Percentiles rank a stretch among this genome's conserved stretches.
Evolutionary conservation across 2,329 filamentous ascomycete genomes (phyloP).

Genomic region (Fusarium sp.): DNA sequence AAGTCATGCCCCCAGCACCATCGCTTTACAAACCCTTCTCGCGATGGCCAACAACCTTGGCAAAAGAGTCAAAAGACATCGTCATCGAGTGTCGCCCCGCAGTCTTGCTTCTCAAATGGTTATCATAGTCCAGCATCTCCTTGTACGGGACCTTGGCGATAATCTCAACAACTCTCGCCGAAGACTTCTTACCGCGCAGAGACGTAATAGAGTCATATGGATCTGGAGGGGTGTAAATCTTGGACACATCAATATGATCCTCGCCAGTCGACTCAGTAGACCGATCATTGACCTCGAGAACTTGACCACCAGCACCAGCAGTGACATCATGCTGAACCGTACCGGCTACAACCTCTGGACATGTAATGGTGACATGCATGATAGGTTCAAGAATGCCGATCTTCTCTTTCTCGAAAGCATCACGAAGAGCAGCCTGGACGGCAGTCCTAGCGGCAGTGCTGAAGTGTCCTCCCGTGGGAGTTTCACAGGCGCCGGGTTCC

Average conservation of each 20-base stretch:
- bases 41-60: constrained; percentile 62
- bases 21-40: constrained; percentile 57
- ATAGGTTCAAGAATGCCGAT: constrained; percentile 89
- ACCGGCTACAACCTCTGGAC: constrained; percentile 83
- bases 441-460: constrained; percentile 69
- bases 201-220: constrained; percentile 75
- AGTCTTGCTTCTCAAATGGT: constrained; percentile 87
- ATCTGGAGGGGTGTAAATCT: constrained; percentile 88
- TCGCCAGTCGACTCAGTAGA: constrained; percentile 52
- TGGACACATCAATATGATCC: constrained; percentile 70
- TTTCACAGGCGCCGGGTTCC: constrained; percentile 60
- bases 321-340: constrained; percentile 84
- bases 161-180: constrained; percentile 68
- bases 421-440: constrained; percentile 74
- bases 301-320: constrained; percentile 74
- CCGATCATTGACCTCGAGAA: constrained; percentile 74
- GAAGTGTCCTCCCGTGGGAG: constrained; percentile 74
- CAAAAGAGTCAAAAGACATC: constrained; percentile 67
- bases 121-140: constrained; percentile 96
- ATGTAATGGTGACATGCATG: constrained; percentile 87
- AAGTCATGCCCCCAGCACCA: not conserved
- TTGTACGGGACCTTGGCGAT: constrained; percentile 90
- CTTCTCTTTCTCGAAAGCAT: constrained; percentile 62
- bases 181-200: constrained; percentile 60
- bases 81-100: constrained; percentile 75